Evolutionary conservation across 768 basidiomycete genomes (phyloP), one percentile per base, ranked within the genome.

Genomic region (Scleroderma bovista): DNA sequence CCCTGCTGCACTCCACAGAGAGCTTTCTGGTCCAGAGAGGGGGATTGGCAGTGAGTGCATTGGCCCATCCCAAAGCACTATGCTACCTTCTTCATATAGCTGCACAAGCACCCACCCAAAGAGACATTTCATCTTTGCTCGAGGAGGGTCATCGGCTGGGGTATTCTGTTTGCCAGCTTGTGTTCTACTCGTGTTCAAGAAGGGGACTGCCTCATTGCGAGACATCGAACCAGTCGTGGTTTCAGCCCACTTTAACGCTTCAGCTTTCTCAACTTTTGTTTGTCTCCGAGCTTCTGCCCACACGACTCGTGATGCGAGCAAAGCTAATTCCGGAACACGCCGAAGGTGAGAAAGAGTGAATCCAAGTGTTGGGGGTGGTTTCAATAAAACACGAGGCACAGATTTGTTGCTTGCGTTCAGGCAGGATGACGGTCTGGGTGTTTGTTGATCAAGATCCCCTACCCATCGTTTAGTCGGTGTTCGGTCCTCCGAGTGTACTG

Each of bases 291-390:
- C 67, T 46, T 86, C 86, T 2, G 81, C 79, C 38, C 76, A 70
- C 11, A 84, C 82, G 2, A 90, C 81, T 10, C 83, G 73, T 20
- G 72, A 68, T 5, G 87, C 86, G 48, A 91, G 72, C 12, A 78
- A 70, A 0, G 77, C 70, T 3, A 91, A 72, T 56, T 87, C 88
- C 9, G 87, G 86, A 0, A 90, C 84, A 41, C 88, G 84, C 7
- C 86, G 79, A 2, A 91, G 74, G 58, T 88, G 82, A 0, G 87
- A 87, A 7, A 89, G 65, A 0, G 86, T 83, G 61, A 84, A 88
- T 1, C 86, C 85, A 32, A 66, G 63, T 1, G 34, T 52, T 3
- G 48, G 36, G 3, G 16, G 34, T 2, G 47, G 19, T 13, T 9
- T 17, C 13, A 36, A 36, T 3, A 26, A 20, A 40, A 2, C 22